phyloP scores from a whole-genome alignment of 768 basidiomycete species.

The Asterophora lycoperdoides region DNA sequence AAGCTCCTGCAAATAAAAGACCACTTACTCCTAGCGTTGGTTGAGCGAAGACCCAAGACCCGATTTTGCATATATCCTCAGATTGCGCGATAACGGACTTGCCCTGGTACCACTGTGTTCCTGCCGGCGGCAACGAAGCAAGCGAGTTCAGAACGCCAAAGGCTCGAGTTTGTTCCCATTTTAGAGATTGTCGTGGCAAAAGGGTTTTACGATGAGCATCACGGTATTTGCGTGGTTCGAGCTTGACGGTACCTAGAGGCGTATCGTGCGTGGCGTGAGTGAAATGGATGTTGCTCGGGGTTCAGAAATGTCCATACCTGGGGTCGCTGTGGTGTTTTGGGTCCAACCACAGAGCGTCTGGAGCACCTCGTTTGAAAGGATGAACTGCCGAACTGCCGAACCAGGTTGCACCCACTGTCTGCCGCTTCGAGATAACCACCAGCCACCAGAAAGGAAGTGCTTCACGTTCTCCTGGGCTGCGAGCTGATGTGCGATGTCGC shows the following conservation, averaged over 20 bases:
- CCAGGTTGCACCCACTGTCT: conserved; percentile 15
- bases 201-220: no score
- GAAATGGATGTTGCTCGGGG: no score
- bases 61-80: conserved; percentile 5
- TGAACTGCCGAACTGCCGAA: conserved; percentile 15
- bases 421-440: conserved; percentile 14
- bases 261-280: no score
- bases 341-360: conserved; percentile 18
- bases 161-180: conserved; percentile 9
- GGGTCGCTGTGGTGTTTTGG: not conserved
- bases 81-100: conserved; percentile 14
- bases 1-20: not conserved
- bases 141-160: conserved; percentile 10
- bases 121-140: not conserved
- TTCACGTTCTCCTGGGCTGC: conserved; percentile 20
- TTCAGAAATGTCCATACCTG: conserved; percentile 7
- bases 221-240: no score
- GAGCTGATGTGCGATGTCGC: conserved; percentile 32
- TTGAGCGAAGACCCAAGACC: conserved; percentile 22
- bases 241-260: conserved; percentile 9
- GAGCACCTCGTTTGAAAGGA: conserved; percentile 11
- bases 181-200: not conserved
- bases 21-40: conserved; percentile 13
- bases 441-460: conserved; percentile 23
- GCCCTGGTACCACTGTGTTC: conserved; percentile 13